These are phyloP conservation scores for Pseudocercospora eumusae DNA, from an alignment of 2,329 filamentous ascomycete genomes.

Conservation along the genomic window DNA sequence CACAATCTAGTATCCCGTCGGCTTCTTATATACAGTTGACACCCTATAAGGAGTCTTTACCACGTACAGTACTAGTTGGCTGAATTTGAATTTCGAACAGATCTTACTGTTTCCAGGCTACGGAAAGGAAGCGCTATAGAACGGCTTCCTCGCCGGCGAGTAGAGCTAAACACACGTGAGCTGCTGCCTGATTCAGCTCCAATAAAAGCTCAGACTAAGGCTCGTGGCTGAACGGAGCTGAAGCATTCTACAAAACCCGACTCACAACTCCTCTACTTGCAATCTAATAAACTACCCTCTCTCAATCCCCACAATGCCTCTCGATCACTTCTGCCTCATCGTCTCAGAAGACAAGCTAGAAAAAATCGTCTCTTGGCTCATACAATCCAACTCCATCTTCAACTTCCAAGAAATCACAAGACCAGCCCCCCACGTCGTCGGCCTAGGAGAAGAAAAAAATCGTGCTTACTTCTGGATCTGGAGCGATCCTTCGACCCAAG, in stretches of 20 bases:
- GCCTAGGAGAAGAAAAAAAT: constrained; percentile 19
- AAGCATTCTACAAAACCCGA: not conserved
- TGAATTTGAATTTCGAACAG: no score
- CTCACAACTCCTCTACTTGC: not conserved
- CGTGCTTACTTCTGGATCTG: constrained; percentile 19
- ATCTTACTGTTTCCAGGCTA: no score
- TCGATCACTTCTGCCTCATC: constrained; percentile 19
- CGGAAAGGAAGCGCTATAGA: no score
- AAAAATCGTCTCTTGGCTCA: constrained; percentile 13
- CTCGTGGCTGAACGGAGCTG: not conserved
- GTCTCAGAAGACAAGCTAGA: constrained; percentile 16
- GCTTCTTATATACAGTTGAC: no score
- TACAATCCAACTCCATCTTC: constrained; percentile 12
- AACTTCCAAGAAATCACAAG: constrained; percentile 16
- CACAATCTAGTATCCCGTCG: no score
- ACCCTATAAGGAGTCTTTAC: no score
- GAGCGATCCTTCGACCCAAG: constrained; percentile 6
- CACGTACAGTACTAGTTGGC: no score
- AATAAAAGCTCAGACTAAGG: not conserved
- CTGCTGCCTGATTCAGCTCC: not conserved
- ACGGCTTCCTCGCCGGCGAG: not conserved
- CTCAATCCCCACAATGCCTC: constrained; percentile 3
- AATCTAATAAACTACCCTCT: not conserved
- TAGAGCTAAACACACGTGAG: not conserved
- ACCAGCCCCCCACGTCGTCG: constrained; percentile 15